Evolutionary conservation across 805 yeast species (phyloP).

Genomic region (Citeromyces matritensis): DNA sequence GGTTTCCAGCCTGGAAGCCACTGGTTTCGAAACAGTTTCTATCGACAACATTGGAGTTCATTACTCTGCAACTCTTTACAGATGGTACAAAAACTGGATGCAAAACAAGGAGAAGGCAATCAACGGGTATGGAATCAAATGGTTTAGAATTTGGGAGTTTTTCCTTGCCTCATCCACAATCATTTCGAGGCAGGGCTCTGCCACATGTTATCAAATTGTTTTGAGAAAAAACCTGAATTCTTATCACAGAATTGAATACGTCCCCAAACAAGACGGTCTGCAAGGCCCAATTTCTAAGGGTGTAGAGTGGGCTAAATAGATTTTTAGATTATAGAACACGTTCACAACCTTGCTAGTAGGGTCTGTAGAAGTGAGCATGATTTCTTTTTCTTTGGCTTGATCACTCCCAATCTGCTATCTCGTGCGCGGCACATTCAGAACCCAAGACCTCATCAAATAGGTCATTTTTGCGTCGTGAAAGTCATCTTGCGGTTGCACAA

Average conservation of each 20-base stretch:
- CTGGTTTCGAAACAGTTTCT: constrained; percentile 75
- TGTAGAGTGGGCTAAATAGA: constrained; percentile 37
- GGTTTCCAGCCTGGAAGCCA: constrained; percentile 57
- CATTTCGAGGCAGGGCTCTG: constrained; percentile 85
- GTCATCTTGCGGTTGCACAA: too few species aligned
- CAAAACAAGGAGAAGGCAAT: constrained; percentile 64
- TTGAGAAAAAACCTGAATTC: constrained; percentile 82
- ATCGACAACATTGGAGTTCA: constrained; percentile 87
- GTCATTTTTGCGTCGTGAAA: too few species aligned
- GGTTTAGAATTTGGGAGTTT: constrained; percentile 92
- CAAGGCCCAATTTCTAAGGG: constrained; percentile 41
- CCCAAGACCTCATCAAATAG: not conserved
- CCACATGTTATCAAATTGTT: constrained; percentile 82
- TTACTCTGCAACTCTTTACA: constrained; percentile 82
- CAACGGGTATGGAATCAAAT: constrained; percentile 71
- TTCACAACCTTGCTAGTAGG: too few species aligned
- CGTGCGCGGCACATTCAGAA: not conserved
- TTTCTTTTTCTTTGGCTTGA: too few species aligned
- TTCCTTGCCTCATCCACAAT: constrained; percentile 74
- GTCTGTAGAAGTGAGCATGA: too few species aligned
- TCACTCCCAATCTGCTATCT: too few species aligned
- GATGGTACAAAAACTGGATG: constrained; percentile 92
- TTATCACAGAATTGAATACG: constrained; percentile 68
- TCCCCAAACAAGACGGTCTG: constrained; percentile 68
- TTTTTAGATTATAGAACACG: not conserved